These are phyloP conservation scores for Striga asiatica DNA, from an alignment of 257 asterid species.

Conservation along the genomic window DNA sequence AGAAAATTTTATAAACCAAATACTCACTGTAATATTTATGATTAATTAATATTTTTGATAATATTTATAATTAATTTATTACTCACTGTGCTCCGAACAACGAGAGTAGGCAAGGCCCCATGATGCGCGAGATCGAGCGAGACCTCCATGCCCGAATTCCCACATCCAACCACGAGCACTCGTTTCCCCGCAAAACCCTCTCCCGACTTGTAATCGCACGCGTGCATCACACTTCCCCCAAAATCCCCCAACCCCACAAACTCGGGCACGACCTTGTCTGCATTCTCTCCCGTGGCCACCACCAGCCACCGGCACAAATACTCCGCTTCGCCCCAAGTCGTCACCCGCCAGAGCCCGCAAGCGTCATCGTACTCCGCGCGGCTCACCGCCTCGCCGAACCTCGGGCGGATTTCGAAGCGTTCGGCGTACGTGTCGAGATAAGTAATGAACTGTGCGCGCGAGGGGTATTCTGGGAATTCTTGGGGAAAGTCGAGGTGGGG, in stretches of 20 bases:
- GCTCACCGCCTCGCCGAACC: slow-evolving; percentile 54
- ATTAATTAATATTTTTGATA: background rate
- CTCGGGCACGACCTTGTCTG: slow-evolving; percentile 67
- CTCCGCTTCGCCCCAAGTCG: slow-evolving; percentile 31
- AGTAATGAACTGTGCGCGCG: slow-evolving; percentile 54
- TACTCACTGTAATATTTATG: background rate
- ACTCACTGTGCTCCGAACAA: slow-evolving; percentile 72
- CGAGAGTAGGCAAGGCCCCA: slow-evolving; percentile 63
- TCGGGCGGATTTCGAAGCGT: slow-evolving; percentile 44
- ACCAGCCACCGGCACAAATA: slow-evolving; percentile 82
- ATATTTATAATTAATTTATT: no score
- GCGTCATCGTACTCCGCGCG: slow-evolving; percentile 54
- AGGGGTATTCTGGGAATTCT: slow-evolving; percentile 62
- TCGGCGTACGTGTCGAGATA: slow-evolving; percentile 61
- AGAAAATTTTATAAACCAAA: no score
- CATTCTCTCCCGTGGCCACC: slow-evolving; percentile 88
- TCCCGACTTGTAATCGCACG: slow-evolving; percentile 83
- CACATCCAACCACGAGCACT: slow-evolving; percentile 82
- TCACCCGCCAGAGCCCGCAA: slow-evolving; percentile 72
- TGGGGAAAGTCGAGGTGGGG: slow-evolving; percentile 68
- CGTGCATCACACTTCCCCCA: slow-evolving; percentile 53
- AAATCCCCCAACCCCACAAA: slow-evolving; percentile 49
- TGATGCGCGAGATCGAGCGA: slow-evolving; percentile 78
- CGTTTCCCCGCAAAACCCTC: slow-evolving; percentile 39
- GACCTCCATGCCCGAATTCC: slow-evolving; percentile 94